Conservation (phyloP, 331 rosid species). For the Cydonia oblonga region DNA sequence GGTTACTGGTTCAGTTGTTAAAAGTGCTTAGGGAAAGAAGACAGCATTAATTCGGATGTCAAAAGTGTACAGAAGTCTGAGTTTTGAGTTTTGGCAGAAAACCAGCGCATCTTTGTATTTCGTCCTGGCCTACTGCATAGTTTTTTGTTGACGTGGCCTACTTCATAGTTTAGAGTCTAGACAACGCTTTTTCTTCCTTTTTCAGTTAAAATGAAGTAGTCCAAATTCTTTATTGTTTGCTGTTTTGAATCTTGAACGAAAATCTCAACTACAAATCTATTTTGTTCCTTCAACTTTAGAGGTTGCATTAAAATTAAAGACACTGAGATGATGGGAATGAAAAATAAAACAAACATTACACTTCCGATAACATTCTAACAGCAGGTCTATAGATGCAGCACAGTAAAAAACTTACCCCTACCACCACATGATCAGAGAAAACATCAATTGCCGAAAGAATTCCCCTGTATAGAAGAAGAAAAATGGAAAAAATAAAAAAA, state of each 20-base stretch:
- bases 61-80: background rate
- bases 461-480: conserved; percentile 43
- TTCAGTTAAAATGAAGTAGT: background rate
- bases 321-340: background rate
- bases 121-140: background rate
- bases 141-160: background rate
- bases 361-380: background rate
- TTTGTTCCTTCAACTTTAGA: background rate
- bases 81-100: background rate
- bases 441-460: conserved; percentile 87
- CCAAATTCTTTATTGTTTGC: background rate
- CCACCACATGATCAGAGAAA: conserved; percentile 65
- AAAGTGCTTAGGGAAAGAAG: background rate
- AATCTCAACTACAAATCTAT: background rate
- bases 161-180: background rate
- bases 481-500: no score
- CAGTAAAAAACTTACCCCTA: conserved; percentile 70
- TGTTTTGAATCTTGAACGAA: background rate
- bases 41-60: background rate
- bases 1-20: background rate
- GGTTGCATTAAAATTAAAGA: background rate
- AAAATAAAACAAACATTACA: background rate
- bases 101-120: background rate
- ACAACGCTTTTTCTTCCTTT: background rate
- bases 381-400: background rate